These are phyloP conservation scores for Fusarium sp. DNA, from an alignment of 2,329 filamentous ascomycete genomes.

Conservation along the genomic window DNA sequence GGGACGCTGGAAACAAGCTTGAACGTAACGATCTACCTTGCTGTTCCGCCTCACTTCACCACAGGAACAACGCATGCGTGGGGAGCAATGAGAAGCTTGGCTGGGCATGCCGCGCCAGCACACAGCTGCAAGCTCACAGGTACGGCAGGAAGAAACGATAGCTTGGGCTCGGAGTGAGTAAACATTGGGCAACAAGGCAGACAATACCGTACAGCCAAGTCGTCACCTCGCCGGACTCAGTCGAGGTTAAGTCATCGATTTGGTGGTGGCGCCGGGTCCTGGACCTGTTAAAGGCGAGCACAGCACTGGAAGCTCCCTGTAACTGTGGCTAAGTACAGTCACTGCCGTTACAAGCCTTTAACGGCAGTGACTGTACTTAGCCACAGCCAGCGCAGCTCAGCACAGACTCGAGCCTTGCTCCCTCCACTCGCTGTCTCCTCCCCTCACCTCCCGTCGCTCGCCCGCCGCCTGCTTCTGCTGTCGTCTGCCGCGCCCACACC, in stretches of 20 bases:
- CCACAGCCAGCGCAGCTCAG: slow-evolving; percentile 24
- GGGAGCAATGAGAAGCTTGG: neutral
- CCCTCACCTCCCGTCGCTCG: slow-evolving; percentile 37
- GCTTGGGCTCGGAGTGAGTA: neutral
- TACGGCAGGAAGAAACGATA: neutral
- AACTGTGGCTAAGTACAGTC: too few species aligned
- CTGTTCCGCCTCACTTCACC: slow-evolving; percentile 13
- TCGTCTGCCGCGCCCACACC: slow-evolving; percentile 25
- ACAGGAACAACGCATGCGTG: slow-evolving; percentile 5
- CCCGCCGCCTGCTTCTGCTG: slow-evolving; percentile 19
- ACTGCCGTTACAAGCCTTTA: neutral
- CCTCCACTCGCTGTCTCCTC: slow-evolving; percentile 37
- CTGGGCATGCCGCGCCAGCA: neutral
- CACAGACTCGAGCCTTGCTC: slow-evolving; percentile 35
- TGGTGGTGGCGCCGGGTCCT: slow-evolving; percentile 13
- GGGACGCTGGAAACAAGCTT: slow-evolving; percentile 1
- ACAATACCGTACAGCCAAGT: neutral
- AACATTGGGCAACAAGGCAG: slow-evolving; percentile 1
- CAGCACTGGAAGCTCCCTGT: slow-evolving; percentile 10
- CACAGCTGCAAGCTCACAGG: slow-evolving; percentile 4
- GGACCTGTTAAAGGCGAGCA: neutral
- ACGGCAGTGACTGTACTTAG: slow-evolving; percentile 4
- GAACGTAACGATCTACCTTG: neutral
- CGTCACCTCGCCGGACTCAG: slow-evolving; percentile 3
- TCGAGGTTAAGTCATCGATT: slow-evolving; percentile 29